Conservation (phyloP, 129 eudicot species). For the Chrysanthemum seticuspe region DNA sequence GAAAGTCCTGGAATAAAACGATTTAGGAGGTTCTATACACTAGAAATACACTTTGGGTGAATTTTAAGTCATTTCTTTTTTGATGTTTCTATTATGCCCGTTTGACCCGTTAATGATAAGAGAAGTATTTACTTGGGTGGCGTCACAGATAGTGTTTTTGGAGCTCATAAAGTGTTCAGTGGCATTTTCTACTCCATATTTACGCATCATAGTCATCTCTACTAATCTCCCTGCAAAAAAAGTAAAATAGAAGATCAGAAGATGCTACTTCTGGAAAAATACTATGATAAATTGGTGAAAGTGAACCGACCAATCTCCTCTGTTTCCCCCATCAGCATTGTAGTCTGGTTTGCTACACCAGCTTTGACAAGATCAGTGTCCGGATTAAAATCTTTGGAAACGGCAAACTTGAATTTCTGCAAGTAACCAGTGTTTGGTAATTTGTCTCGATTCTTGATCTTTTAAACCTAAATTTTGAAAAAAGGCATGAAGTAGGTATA, state of each 20-base stretch:
- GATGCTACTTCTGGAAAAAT: constrained; percentile 3
- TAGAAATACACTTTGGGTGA: background rate
- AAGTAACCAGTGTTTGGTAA: background rate
- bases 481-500: background rate
- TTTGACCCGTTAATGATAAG: background rate
- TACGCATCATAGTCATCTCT: constrained; percentile 88
- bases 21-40: background rate
- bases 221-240: constrained; percentile 57
- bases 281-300: background rate
- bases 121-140: constrained; percentile 66
- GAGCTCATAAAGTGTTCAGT: constrained; percentile 79
- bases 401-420: constrained; percentile 88
- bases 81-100: background rate
- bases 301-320: constrained; percentile 75
- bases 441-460: background rate
- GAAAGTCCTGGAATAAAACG: background rate
- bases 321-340: constrained; percentile 93
- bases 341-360: constrained; percentile 91
- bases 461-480: background rate
- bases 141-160: constrained; percentile 93
- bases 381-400: constrained; percentile 83
- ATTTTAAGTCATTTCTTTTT: background rate
- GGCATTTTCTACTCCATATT: constrained; percentile 72
- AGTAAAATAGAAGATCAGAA: constrained; percentile 5
- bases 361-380: constrained; percentile 71